Percentiles rank a stretch among this genome's conserved stretches.
Conservation (phyloP, 352 stramenopile species). For the Globisporangium paroecandrum region DNA sequence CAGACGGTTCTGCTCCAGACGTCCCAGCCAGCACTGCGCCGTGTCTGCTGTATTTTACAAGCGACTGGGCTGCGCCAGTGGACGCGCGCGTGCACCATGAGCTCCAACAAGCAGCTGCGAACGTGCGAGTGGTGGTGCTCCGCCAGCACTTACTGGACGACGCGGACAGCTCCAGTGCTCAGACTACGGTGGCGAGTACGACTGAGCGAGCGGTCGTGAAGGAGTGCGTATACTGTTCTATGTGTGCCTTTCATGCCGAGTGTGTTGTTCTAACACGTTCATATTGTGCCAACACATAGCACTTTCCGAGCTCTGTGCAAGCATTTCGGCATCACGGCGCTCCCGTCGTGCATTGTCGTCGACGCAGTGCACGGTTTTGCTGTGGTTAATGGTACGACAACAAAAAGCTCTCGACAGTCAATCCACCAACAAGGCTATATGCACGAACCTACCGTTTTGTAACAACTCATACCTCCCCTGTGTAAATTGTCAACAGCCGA, state of each 20-base stretch:
- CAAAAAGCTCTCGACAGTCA: neutral
- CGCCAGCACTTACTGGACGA: slow-evolving; percentile 25
- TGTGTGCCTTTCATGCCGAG: neutral
- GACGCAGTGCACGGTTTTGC: slow-evolving; percentile 2
- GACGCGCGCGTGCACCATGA: slow-evolving; percentile 28
- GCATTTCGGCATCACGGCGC: slow-evolving; percentile 33
- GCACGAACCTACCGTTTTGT: neutral
- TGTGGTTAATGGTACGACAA: neutral
- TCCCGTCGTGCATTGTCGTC: slow-evolving; percentile 34
- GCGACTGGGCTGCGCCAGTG: slow-evolving; percentile 36
- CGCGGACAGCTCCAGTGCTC: neutral
- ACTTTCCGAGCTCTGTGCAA: slow-evolving; percentile 41
- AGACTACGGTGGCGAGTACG: neutral
- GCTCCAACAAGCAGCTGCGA: slow-evolving; percentile 17
- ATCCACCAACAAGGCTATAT: neutral
- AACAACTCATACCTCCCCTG: neutral
- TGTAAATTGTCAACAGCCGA: neutral
- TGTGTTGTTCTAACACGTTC: neutral
- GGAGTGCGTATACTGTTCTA: neutral
- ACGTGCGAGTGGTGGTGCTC: slow-evolving; percentile 19
- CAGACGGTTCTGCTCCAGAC: neutral
- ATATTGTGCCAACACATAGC: slow-evolving; percentile 14
- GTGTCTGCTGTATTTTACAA: slow-evolving; percentile 35
- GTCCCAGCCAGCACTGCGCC: neutral
- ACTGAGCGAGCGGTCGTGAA: neutral